Base-by-base conservation (phyloP, 1,139 yeast species). In the Saccharomyces hybrid region DNA sequence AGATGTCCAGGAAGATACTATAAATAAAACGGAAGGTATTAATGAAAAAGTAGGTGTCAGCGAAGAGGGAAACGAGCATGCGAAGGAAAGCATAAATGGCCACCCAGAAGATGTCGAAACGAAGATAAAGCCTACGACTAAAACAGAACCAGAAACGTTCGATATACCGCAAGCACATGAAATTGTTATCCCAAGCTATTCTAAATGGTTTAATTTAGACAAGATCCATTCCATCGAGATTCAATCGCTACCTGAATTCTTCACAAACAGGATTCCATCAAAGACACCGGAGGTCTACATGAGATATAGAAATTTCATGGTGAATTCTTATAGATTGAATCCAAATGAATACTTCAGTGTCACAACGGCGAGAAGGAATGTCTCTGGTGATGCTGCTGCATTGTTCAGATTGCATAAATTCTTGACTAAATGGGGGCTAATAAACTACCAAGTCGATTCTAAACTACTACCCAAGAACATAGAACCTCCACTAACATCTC, bases 321-420 rank as follows among this genome's bases (percentile, higher is more conserved):
- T 93, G 51, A 90, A 93, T 71, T 81, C 96, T 5, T 95, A 93
- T 70, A 78, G 99, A 62, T 75, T 93, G 57, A 91, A 93, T 68
- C 99, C 99, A 12, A 84, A 86, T 64, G 99, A 93, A 71, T 91
- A 88, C 66, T 77, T 93, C 52, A 89, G 97, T 0, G 86, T 90
- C 54, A 93, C 99, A 0, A 95, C 98, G 0, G 88, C 95, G 57
- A 84, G 99, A 65, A 83, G 99, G 66, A 93, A 91, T 66, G 78
- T 95, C 59, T 95, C 90, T 24, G 99, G 99, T 47, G 99, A 95
- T 74, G 98, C 91, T 9, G 96, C 97, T 19, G 86, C 96, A 1
- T 79, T 95, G 58, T 83, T 93, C 81, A 80, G 99, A 60, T 82
- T 93, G 9, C 97, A 90, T 69, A 81, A 88, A 59, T 93, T 95